A percentile compares a stretch with the other conserved stretches of the same genome.
These are phyloP conservation scores for Tylopilus sp. DNA, from an alignment of 768 basidiomycete species.

Conservation along the genomic window DNA sequence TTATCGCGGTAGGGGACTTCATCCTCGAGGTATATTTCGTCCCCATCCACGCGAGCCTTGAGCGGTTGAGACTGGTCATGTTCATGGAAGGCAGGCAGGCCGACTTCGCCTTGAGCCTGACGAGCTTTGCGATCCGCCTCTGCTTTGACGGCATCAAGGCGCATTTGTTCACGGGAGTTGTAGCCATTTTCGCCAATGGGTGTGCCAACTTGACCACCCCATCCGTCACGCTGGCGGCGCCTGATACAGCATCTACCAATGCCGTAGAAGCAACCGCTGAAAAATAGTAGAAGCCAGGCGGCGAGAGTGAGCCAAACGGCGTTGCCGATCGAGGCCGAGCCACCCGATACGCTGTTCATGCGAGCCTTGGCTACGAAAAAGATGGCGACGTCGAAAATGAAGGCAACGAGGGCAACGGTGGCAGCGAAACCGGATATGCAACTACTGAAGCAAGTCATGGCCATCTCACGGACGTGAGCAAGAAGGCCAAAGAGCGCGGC, in stretches of 20 bases:
- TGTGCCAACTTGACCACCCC: constrained; percentile 34
- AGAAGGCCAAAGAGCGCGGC: constrained; percentile 81
- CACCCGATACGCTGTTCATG: constrained; percentile 70
- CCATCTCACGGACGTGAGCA: constrained; percentile 83
- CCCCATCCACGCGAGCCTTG: constrained; percentile 54
- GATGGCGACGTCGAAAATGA: constrained; percentile 88
- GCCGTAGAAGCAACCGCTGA: constrained; percentile 85
- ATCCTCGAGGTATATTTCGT: constrained; percentile 55
- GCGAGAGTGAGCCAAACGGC: constrained; percentile 90
- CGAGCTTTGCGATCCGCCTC: constrained; percentile 80
- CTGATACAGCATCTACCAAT: constrained; percentile 83
- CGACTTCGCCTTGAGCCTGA: constrained; percentile 56
- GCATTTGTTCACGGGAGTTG: constrained; percentile 54
- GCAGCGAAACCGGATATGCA: constrained; percentile 82
- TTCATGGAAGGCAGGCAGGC: constrained; percentile 75
- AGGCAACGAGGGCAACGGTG: constrained; percentile 73
- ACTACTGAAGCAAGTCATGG: constrained; percentile 80
- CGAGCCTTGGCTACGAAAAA: constrained; percentile 88
- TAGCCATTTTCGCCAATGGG: constrained; percentile 33
- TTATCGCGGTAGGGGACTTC: constrained; percentile 35
- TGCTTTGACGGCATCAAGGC: constrained; percentile 81
- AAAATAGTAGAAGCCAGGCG: constrained; percentile 83
- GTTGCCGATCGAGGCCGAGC: constrained; percentile 76
- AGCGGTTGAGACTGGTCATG: constrained; percentile 60
- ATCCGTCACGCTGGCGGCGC: constrained; percentile 44